These are phyloP conservation scores for Penicillium sp. DNA, from an alignment of 2,329 filamentous ascomycete genomes.

Conservation along the genomic window DNA sequence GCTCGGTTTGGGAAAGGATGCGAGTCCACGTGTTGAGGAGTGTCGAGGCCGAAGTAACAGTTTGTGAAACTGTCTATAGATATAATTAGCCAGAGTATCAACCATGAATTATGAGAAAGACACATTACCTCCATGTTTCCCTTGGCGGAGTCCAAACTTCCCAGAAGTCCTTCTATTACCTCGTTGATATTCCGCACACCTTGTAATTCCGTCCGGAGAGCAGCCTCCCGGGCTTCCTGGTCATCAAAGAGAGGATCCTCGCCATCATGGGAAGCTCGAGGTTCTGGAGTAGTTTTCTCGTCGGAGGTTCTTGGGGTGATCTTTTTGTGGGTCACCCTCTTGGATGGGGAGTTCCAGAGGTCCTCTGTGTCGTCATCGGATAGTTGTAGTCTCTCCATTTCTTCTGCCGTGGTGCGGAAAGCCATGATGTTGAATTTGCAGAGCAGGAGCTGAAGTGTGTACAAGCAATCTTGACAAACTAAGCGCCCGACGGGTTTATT, in stretches of 20 bases:
- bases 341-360: slow-evolving; percentile 58
- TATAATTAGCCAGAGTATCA: neutral
- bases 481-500: neutral
- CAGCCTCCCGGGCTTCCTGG: slow-evolving; percentile 68
- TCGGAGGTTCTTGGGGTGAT: slow-evolving; percentile 37
- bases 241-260: slow-evolving; percentile 57
- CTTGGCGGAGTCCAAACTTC: slow-evolving; percentile 47
- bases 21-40: slow-evolving; percentile 94
- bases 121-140: slow-evolving; percentile 48
- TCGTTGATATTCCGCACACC: slow-evolving; percentile 82
- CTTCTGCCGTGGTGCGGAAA: slow-evolving; percentile 41
- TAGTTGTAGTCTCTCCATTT: slow-evolving; percentile 52
- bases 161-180: slow-evolving; percentile 65
- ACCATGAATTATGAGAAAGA: neutral
- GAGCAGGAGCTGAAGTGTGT: neutral
- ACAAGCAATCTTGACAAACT: neutral
- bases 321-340: slow-evolving; percentile 32
- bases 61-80: slow-evolving; percentile 72
- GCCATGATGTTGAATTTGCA: slow-evolving; percentile 31
- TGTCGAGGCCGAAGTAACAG: slow-evolving; percentile 81
- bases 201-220: slow-evolving; percentile 74
- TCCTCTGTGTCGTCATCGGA: slow-evolving; percentile 57
- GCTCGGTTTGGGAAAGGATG: slow-evolving; percentile 94
- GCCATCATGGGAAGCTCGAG: slow-evolving; percentile 41
- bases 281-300: slow-evolving; percentile 24